phyloP scores from a whole-genome alignment of 2,329 filamentous ascomycete genomes.

The Amesomyces nigricolor region DNA sequence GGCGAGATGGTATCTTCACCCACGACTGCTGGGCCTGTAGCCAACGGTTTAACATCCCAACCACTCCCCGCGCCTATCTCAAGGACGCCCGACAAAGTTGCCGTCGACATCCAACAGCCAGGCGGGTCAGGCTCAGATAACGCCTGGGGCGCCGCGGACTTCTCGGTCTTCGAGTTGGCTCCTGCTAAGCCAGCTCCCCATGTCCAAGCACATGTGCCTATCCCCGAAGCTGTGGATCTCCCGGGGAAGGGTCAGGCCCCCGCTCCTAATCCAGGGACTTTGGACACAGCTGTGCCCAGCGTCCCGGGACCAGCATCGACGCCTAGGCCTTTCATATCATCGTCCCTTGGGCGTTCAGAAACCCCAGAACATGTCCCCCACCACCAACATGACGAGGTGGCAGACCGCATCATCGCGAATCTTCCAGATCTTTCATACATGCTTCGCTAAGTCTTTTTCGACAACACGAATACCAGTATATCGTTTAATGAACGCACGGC shows the following conservation, averaged over 20 bases:
- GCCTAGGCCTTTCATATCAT: background rate
- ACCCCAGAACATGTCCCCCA: background rate
- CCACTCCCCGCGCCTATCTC: background rate
- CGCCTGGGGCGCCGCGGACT: constrained; percentile 21
- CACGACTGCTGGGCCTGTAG: constrained; percentile 1
- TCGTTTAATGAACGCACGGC: background rate
- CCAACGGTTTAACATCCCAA: background rate
- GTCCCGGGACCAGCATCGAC: background rate
- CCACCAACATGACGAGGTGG: constrained; percentile 17
- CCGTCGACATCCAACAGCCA: background rate
- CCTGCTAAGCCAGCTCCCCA: background rate
- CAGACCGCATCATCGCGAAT: constrained; percentile 23
- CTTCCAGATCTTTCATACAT: constrained; percentile 35
- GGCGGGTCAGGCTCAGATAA: background rate
- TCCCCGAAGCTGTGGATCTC: background rate
- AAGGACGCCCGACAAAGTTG: background rate
- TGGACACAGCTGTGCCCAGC: background rate
- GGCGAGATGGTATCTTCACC: constrained; percentile 53
- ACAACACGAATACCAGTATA: background rate
- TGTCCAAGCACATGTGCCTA: background rate
- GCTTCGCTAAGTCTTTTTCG: constrained; percentile 24
- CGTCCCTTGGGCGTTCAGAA: background rate
- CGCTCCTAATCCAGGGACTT: background rate
- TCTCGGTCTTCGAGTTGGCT: constrained; percentile 21
- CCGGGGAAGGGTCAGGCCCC: background rate